phyloP scores from a whole-genome alignment of 768 basidiomycete species.

The Clitopilus hobsonii region DNA sequence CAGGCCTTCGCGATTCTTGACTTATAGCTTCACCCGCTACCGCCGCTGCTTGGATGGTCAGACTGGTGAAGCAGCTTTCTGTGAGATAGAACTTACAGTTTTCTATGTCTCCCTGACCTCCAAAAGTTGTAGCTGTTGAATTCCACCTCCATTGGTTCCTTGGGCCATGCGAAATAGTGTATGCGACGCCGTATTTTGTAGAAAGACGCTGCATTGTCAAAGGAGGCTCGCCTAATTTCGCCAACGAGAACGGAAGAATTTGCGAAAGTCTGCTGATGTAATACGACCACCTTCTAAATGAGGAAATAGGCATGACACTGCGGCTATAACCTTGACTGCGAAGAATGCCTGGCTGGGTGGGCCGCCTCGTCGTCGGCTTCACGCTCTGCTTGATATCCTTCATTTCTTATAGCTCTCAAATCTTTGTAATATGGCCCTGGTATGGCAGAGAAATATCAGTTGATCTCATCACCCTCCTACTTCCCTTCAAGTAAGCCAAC shows the following conservation, averaged over 20 bases:
- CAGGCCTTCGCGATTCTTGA: neutral
- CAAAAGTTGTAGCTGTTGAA: slow-evolving; percentile 1
- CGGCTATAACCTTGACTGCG: neutral
- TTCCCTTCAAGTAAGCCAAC: slow-evolving; percentile 83
- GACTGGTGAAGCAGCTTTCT: no score
- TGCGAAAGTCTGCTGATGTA: neutral
- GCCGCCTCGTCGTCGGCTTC: slow-evolving; percentile 60
- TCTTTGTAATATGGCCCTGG: slow-evolving; percentile 91
- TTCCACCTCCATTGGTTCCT: slow-evolving; percentile 4
- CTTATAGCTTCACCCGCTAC: neutral
- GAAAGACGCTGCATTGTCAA: slow-evolving; percentile 10
- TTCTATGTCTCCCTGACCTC: slow-evolving; percentile 18
- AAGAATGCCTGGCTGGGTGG: slow-evolving; percentile 41
- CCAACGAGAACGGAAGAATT: neutral
- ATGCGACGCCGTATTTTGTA: slow-evolving; percentile 6
- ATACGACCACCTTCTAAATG: neutral
- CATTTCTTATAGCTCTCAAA: slow-evolving; percentile 85
- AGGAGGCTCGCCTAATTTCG: neutral
- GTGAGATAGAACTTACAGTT: slow-evolving; percentile 32
- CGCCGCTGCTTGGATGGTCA: no score
- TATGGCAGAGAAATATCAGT: slow-evolving; percentile 73
- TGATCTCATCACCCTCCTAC: slow-evolving; percentile 68
- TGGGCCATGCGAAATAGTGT: slow-evolving; percentile 2
- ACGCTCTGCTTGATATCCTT: slow-evolving; percentile 77
- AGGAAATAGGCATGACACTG: neutral